Conservation (phyloP, 306 rosid genomes). For the Cicer bijugum region DNA sequence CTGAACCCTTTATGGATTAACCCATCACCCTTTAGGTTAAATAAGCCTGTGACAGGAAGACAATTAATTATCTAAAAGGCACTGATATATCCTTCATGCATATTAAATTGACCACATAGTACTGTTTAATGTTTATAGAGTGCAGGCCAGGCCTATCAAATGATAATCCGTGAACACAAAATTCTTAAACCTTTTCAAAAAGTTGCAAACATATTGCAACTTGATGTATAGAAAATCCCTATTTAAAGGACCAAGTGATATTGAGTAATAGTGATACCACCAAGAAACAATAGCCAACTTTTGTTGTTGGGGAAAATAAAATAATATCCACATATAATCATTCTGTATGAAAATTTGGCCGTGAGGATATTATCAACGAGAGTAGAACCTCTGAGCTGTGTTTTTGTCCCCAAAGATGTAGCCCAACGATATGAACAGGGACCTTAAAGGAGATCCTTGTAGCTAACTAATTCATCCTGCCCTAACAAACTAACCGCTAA, state of each 20-base stretch:
- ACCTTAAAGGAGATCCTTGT: too few species aligned
- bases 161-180: background rate
- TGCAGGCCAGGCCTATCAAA: background rate
- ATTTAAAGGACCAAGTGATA: slow-evolving; percentile 11
- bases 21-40: slow-evolving; percentile 49
- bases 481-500: too few species aligned
- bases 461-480: too few species aligned
- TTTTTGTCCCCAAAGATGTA: too few species aligned
- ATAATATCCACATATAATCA: too few species aligned
- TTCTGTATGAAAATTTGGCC: too few species aligned
- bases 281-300: background rate
- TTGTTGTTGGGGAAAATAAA: background rate
- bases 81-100: background rate
- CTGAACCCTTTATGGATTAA: slow-evolving; percentile 52
- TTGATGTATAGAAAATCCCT: background rate
- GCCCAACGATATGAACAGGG: too few species aligned
- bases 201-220: background rate
- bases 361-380: too few species aligned
- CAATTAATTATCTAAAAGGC: slow-evolving; percentile 25
- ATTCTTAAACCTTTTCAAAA: background rate
- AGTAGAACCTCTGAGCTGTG: too few species aligned
- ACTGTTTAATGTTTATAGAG: background rate
- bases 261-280: background rate
- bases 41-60: slow-evolving; percentile 55
- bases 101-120: background rate